Base-by-base conservation (phyloP, 2,329 filamentous ascomycete species). In the Aspergillus ochraceus region DNA sequence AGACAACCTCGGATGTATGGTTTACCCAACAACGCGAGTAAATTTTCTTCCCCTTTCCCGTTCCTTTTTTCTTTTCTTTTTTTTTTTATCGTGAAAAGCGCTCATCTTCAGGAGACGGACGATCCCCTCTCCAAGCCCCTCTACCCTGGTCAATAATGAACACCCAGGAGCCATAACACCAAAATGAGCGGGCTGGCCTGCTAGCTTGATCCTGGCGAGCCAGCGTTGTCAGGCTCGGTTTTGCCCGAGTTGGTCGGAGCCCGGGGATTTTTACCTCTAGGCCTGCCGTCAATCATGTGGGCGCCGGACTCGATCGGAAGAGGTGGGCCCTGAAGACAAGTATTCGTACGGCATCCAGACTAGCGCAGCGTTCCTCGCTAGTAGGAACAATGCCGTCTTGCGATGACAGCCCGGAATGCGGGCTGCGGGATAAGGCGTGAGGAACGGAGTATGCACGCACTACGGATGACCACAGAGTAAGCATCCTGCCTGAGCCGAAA, bases 271-370 rank as follows among this genome's bases (percentile, higher is more conserved):
- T 24, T 19, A 24, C 42, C 26, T 52, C 32, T 47, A 56, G 29
- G 49, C 50, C 24, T 45, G n/a, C 30, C 32, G 32, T 51, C 47
- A 42, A 45, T 50, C 54, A 56, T 56, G 54, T 47, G 49, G 29
- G 29, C 29, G 24, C 29, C 49, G 29, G 29, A 51, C 29, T 51
- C 49, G 11, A 51, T 51, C 49, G 49, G 49, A 29, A 19, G n/a
- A 32, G 14, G 49, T 51, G 49, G 49, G 49, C 45, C 45, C 8
- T 47, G 45, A 24, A 47, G 20, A 47, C 10, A 47, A 47, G 22
- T 47, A 22, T 30, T 24, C 24, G 22, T 51, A 30, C 29, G 30
- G 45, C 22, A n/a, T 47, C 45, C 22, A 47, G 22, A 17, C 17
- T 47, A 47, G 45, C 19, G 45, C 20, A 12, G 45, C 45, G 22